A percentile compares a stretch with the other conserved stretches of the same genome.
These are phyloP conservation scores for Ustulina deusta DNA, from an alignment of 2,329 filamentous ascomycete genomes.

Conservation along the genomic window DNA sequence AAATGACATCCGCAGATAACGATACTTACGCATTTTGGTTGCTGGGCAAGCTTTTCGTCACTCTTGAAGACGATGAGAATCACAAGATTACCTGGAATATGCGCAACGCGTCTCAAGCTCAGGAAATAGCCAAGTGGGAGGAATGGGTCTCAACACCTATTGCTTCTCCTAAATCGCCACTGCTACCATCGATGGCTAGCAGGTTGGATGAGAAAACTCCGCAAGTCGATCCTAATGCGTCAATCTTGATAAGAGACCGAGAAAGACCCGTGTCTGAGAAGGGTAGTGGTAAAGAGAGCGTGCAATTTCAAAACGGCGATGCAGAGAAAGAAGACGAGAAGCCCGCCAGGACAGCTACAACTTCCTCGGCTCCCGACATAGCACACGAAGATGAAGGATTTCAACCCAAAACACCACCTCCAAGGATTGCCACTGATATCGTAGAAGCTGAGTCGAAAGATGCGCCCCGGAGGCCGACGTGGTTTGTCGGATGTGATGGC, in stretches of 20 bases:
- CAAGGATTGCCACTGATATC: constrained; percentile 30
- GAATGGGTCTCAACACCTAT: constrained; percentile 43
- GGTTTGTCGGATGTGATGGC: constrained; percentile 44
- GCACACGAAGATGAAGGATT: constrained; percentile 11
- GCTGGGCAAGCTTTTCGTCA: constrained; percentile 42
- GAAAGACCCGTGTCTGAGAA: constrained; percentile 1
- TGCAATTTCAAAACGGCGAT: constrained; percentile 11
- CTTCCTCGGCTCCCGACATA: constrained; percentile 3
- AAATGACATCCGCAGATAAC: constrained; percentile 39
- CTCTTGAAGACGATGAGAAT: constrained; percentile 43
- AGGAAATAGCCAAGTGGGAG: constrained; percentile 43
- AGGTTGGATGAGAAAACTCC: not conserved
- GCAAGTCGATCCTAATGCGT: constrained; percentile 5
- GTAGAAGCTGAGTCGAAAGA: constrained; percentile 20
- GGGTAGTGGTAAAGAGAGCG: not conserved
- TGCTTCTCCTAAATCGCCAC: constrained; percentile 17
- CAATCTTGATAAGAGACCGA: not conserved
- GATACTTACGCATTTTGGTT: constrained; percentile 47
- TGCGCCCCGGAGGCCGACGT: constrained; percentile 41
- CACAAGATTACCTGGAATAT: constrained; percentile 44
- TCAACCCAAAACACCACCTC: not conserved
- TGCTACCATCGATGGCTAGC: constrained; percentile 19
- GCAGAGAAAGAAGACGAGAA: constrained; percentile 7
- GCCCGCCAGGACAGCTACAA: constrained; percentile 14
- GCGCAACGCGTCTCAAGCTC: constrained; percentile 44